Evolutionary conservation across 805 yeast species (phyloP), one percentile per base, ranked within the genome.

Genomic region (Candida lessepsii): DNA sequence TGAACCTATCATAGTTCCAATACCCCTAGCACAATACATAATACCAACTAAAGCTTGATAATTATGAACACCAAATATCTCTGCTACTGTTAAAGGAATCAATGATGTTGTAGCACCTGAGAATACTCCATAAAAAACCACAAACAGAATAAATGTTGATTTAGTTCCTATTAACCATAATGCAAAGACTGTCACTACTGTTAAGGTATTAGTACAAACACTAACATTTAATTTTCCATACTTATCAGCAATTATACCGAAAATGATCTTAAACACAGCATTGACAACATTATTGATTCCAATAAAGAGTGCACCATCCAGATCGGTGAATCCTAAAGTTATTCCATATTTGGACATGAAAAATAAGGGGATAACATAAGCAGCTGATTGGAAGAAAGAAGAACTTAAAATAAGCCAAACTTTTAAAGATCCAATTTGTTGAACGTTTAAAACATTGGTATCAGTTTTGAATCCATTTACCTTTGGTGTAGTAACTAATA

Each of bases 81-180:
- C 67, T 14, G 53, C 52, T 16, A 64, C 41, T 25, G 63, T 57
- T 2, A 68, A 50, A 3, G 70, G 68, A 23, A 63, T 41, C 7
- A 62, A 45, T 2, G 63, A 48, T 4, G 63, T 57, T 15, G 60
- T 62, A 2, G 66, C 65, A 3, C 68, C 70, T 0, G 67, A 57
- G 20, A 57, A 56, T 3, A 61, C 57, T 8, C 69, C 70, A 35
- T 62, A 64, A 1, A 62, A 18, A 0, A 63, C 58, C 9, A 64
- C 60, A 44, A 63, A 62, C 5, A 59, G 42, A 3, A 63, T 41
- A 38, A 56, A 64, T 4, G 63, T 51, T 1, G 29, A 47, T 36
- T 50, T 47, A 1, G 56, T 40, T 7, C 45, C 46, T 6, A 58
- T 48, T 34, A 47, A 24, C 58, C 57, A 53, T 11, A 54, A 40